A percentile compares a stretch with the other conserved stretches of the same genome.
Conservation (phyloP, 495 filamentous ascomycete species). For the Podospora pseudopauciseta region DNA sequence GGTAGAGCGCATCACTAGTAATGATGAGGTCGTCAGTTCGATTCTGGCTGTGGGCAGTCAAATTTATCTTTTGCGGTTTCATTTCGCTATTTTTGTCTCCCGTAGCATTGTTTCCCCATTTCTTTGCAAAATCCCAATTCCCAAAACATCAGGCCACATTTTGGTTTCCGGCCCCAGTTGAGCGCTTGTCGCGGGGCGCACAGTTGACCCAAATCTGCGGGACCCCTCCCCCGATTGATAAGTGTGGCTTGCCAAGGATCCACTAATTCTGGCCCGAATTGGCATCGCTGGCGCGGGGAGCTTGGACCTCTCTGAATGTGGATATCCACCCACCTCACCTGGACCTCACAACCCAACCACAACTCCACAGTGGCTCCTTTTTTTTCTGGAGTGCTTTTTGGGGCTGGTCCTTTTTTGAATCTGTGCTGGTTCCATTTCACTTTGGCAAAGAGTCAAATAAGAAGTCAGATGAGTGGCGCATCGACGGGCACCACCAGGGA, state of each 20-base stretch:
- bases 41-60: slow-evolving; percentile 25
- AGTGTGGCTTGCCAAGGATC: background rate
- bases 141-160: background rate
- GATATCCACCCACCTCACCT: background rate
- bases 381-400: background rate
- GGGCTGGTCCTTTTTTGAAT: background rate
- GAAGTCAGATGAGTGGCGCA: background rate
- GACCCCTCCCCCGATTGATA: background rate
- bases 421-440: background rate
- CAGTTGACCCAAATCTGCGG: background rate
- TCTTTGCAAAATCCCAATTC: background rate
- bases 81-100: background rate
- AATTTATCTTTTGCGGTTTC: background rate
- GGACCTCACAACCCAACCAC: background rate
- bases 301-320: background rate
- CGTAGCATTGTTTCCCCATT: background rate
- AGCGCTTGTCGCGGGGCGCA: background rate
- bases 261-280: background rate
- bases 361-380: background rate
- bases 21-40: slow-evolving; percentile 28
- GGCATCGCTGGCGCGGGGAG: background rate
- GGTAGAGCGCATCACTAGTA: slow-evolving; percentile 30
- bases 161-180: background rate
- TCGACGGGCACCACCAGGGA: background rate
- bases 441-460: background rate